Evolutionary conservation across 2,329 filamentous ascomycete species (phyloP).

Genomic region (Fusarium staphyleae): DNA sequence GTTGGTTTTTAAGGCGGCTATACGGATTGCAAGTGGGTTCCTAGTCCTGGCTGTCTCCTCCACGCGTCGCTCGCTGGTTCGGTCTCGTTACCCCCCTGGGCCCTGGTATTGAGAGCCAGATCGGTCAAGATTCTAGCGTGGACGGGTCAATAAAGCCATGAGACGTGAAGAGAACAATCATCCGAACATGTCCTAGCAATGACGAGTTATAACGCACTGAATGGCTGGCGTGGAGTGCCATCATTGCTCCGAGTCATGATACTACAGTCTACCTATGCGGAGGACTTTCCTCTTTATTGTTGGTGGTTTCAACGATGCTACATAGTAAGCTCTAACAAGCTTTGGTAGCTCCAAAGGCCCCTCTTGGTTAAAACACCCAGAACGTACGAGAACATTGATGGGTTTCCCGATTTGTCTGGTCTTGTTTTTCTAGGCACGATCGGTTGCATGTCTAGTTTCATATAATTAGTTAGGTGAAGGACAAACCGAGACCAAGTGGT

Average conservation of each 20-base stretch:
- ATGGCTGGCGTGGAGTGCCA: constrained; percentile 64
- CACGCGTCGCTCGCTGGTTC: constrained; percentile 24
- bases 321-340: constrained; percentile 18
- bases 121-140: constrained; percentile 13
- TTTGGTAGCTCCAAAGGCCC: constrained; percentile 17
- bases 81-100: constrained; percentile 3
- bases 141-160: neutral
- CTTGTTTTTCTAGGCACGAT: constrained; percentile 17
- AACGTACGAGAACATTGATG: constrained; percentile 2
- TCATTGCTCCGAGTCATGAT: constrained; percentile 38
- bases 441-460: constrained; percentile 24
- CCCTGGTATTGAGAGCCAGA: constrained; percentile 3
- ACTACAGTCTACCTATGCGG: neutral
- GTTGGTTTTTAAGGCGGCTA: constrained; percentile 1
- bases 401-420: constrained; percentile 28
- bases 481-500: constrained; percentile 1
- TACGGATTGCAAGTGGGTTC: neutral
- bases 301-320: constrained; percentile 17
- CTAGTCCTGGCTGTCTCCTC: neutral
- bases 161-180: neutral
- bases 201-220: neutral
- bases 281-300: neutral
- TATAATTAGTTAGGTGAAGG: constrained; percentile 9
- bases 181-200: neutral
- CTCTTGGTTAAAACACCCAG: constrained; percentile 4